These are phyloP conservation scores for Apiospora phragmitis DNA, from an alignment of 2,329 filamentous ascomycete species.

Conservation along the genomic window DNA sequence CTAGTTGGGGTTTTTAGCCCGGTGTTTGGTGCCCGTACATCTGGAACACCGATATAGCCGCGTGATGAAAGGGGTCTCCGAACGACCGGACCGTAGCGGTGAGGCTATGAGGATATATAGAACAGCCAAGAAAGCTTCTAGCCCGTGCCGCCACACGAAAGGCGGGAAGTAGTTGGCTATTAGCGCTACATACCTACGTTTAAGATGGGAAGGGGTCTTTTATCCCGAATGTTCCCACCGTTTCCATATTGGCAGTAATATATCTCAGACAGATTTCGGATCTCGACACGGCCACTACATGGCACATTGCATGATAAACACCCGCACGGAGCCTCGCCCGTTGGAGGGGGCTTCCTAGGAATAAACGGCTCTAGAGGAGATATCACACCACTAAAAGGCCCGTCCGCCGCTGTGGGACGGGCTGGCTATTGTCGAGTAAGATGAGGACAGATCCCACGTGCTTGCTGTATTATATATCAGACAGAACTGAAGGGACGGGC, in stretches of 20 bases:
- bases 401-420: not conserved
- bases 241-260: not conserved
- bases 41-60: not conserved
- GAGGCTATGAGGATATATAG: not conserved
- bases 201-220: not conserved
- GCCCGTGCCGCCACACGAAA: not conserved
- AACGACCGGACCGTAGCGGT: constrained; percentile 1
- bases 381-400: not conserved
- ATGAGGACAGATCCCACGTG: not conserved
- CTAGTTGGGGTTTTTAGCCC: not conserved
- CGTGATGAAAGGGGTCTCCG: not conserved
- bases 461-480: not conserved
- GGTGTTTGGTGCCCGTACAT: not conserved
- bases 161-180: not conserved
- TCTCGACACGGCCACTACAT: not conserved
- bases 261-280: not conserved
- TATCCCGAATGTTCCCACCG: not conserved
- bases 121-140: not conserved
- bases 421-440: not conserved
- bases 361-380: not conserved
- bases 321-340: not conserved
- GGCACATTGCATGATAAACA: not conserved
- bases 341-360: not conserved
- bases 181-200: not conserved
- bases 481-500: not conserved